phyloP scores from a whole-genome alignment of 495 filamentous ascomycete genomes.

The Daldinia concentrica region DNA sequence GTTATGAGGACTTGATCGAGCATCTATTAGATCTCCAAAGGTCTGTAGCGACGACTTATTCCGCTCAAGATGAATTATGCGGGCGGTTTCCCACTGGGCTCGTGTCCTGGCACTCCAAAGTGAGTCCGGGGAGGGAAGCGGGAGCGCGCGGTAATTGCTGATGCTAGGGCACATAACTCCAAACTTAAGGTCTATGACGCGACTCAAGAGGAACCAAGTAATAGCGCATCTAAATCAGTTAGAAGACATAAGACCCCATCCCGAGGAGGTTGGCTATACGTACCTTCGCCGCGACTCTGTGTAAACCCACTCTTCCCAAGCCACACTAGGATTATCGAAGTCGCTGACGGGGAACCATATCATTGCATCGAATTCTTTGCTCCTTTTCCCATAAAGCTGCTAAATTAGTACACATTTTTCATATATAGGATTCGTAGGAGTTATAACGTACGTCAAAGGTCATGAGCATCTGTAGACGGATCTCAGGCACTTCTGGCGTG shows the following conservation, averaged over 20 bases:
- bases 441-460: slow-evolving; percentile 27
- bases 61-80: slow-evolving; percentile 2
- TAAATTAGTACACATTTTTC: background rate
- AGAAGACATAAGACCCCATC: background rate
- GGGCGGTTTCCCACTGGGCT: slow-evolving; percentile 32
- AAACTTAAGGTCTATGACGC: slow-evolving; percentile 39
- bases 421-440: background rate
- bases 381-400: slow-evolving; percentile 28
- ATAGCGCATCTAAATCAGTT: slow-evolving; percentile 18
- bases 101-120: slow-evolving; percentile 39
- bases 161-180: slow-evolving; percentile 32
- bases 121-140: slow-evolving; percentile 30
- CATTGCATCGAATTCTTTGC: slow-evolving; percentile 6
- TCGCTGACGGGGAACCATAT: slow-evolving; percentile 27
- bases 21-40: slow-evolving; percentile 39
- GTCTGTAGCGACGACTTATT: slow-evolving; percentile 10
- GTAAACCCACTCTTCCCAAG: slow-evolving; percentile 41
- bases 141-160: slow-evolving; percentile 30
- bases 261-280: background rate
- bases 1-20: slow-evolving; percentile 16
- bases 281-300: slow-evolving; percentile 40
- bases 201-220: slow-evolving; percentile 41
- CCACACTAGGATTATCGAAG: slow-evolving; percentile 23
- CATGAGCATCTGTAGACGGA: slow-evolving; percentile 36
- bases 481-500: slow-evolving; percentile 7